Evolutionary conservation across 208 protist genomes (phyloP), one percentile per base, ranked within the genome.

Genomic region (Trypanosoma theileri): DNA sequence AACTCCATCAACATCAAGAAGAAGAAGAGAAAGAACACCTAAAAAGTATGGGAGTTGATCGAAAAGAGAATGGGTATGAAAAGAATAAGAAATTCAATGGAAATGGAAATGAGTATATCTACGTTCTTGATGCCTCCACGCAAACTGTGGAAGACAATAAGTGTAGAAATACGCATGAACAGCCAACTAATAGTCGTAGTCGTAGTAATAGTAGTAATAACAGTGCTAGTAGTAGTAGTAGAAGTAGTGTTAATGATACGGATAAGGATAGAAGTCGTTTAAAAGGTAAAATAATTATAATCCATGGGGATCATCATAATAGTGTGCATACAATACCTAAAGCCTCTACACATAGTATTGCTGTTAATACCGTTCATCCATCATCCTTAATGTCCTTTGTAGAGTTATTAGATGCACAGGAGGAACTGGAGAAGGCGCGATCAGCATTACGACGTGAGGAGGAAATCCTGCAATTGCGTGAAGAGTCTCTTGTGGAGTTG

Each of bases 331-430:
- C 7, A 8, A n/a, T n/a, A n/a, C n/a, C n/a, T n/a, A n/a, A n/a
- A n/a, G n/a, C n/a, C n/a, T n/a, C n/a, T 50, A 1, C 28, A 53
- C 40, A 54, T 26, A 57, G 51, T 26, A 26, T 62, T 41, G 58
- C 46, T 31, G 35, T 54, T n/a, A 73, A 73, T 41, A 66, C 67
- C 4, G 8, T 10, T 9, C 19, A 64, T 41, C 67, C 67, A 8
- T 73, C 67, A 13, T 28, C 56, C 3, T 54, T 73, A 8, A 73
- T 73, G 67, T 58, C 67, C 14, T 73, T 66, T 65, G 57, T 54
- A 19, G 67, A 66, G 14, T 19, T 73, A 17, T 44, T 73, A 41
- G 58, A 64, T 59, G 67, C 67, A n/a, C 67, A 73, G 42, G 57
- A 52, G 67, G n/a, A 62, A 41, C 21, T 73, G 1, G 67, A 73